Base-by-base conservation (phyloP, 164 flowering plant species). In the Annona cherimola region DNA sequence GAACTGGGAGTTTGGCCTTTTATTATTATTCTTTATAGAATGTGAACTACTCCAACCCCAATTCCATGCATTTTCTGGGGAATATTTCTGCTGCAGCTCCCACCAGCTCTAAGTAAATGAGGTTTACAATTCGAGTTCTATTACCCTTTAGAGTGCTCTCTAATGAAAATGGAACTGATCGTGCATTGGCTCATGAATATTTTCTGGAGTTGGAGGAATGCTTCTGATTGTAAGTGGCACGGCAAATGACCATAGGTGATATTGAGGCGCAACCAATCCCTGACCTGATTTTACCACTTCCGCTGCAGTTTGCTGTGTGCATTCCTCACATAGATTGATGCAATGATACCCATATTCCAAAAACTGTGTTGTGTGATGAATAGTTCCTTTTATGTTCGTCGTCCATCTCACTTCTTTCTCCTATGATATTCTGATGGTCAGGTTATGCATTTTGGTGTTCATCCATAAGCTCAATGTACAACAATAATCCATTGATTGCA, bases 401-500 rank as follows among this genome's bases (percentile, higher is more conserved):
- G 42, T 19, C 18, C 64, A 63, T 69, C 67, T 77, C 39, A 45
- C 19, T 64, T 14, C 50, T 59, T 39, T 35, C 40, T 60, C 61
- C 61, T 61, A 39, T 16, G 41, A 4, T 57, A 44, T 39, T 41
- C 44, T 66, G 57, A 60, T 70, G 39, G 19, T 68, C 70, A 95
- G 99, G 99, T 91, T 77, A 96, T 96, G 99, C 75, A 93, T 59
- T 88, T 98, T 72, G 91, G 98, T 68, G 99, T 91, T 75, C 85
- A 82, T 69, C 78, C 77, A 7, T 78, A 83, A 88, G 80, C 69
- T 88, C 87, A 1, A 84, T 87, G 92, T 91, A 91, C 72, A 95
- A 93, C 67, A 95, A 95, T 77, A 83, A 93, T 62, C 78, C 82
- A 66, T 72, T 74, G 54, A 83, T 95, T 82, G 88, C 96, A 66